Evolutionary conservation across 352 stramenopile genomes (phyloP).

Genomic region (Globisporangium abappressorium): DNA sequence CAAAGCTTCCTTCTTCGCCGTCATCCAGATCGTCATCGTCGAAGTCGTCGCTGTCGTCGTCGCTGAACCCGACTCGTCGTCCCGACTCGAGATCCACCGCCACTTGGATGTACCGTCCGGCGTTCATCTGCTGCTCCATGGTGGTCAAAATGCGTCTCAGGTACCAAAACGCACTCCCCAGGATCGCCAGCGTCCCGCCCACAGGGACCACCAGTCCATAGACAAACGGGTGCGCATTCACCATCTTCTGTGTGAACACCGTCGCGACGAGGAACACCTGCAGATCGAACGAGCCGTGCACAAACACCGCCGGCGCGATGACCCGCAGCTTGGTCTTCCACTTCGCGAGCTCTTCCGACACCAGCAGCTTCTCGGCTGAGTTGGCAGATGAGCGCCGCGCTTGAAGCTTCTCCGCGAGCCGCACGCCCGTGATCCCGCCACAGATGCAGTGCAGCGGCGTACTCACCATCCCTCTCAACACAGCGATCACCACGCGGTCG

Average conservation of each 20-base stretch:
- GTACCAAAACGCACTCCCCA: slow-evolving; percentile 32
- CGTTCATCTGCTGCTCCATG: slow-evolving; percentile 50
- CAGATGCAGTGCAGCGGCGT: slow-evolving; percentile 63
- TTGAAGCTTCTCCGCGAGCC: slow-evolving; percentile 40
- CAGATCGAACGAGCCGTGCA: slow-evolving; percentile 62
- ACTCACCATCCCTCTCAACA: slow-evolving; percentile 40
- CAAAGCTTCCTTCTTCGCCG: background rate
- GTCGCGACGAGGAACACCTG: slow-evolving; percentile 54
- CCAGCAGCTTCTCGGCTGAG: slow-evolving; percentile 11
- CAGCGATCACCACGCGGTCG: slow-evolving; percentile 34
- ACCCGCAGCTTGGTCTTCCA: slow-evolving; percentile 39
- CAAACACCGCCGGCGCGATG: slow-evolving; percentile 40
- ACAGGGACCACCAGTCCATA: slow-evolving; percentile 39
- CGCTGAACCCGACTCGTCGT: slow-evolving; percentile 25
- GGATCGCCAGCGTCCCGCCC: slow-evolving; percentile 22
- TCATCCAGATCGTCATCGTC: slow-evolving; percentile 22
- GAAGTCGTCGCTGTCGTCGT: slow-evolving; percentile 35
- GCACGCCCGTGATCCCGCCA: slow-evolving; percentile 58
- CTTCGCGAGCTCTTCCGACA: slow-evolving; percentile 19
- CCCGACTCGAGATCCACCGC: slow-evolving; percentile 44
- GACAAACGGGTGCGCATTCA: slow-evolving; percentile 27
- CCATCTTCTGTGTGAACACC: slow-evolving; percentile 33
- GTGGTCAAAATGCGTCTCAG: slow-evolving; percentile 28
- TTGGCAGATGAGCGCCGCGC: slow-evolving; percentile 13
- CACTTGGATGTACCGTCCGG: slow-evolving; percentile 45